Conservation (phyloP, 2,329 filamentous ascomycete genomes). For the Acarospora socialis region DNA sequence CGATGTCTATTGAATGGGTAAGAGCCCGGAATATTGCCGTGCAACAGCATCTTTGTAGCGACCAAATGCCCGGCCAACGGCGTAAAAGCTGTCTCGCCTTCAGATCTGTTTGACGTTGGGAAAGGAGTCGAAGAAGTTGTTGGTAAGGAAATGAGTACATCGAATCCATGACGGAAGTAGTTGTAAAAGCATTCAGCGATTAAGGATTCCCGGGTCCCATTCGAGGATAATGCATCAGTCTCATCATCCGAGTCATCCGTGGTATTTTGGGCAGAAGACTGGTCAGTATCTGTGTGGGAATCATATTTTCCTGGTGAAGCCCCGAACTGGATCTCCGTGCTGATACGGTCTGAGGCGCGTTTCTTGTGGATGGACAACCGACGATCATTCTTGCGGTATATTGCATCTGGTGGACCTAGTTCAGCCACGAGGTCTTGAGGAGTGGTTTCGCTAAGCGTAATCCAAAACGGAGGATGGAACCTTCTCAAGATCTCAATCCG, state of each 20-base stretch:
- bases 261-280: constrained; percentile 56
- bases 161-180: constrained; percentile 92
- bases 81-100: constrained; percentile 1
- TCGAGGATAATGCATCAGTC: constrained; percentile 37
- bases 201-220: constrained; percentile 39
- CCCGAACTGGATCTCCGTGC: constrained; percentile 14
- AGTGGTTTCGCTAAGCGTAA: constrained; percentile 71
- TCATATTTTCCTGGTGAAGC: constrained; percentile 22
- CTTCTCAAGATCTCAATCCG: constrained; percentile 64
- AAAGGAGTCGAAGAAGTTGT: constrained; percentile 49
- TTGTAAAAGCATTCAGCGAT: constrained; percentile 69
- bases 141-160: constrained; percentile 75
- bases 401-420: constrained; percentile 82
- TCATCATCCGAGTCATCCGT: constrained; percentile 56
- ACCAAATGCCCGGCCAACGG: constrained; percentile 49
- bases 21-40: constrained; percentile 87
- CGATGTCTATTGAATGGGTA: constrained; percentile 95
- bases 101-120: constrained; percentile 31
- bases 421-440: constrained; percentile 85
- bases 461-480: constrained; percentile 50
- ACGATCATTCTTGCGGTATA: constrained; percentile 82
- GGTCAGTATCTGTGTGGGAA: constrained; percentile 56
- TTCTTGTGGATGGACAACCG: constrained; percentile 73
- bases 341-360: constrained; percentile 37
- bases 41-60: constrained; percentile 81